A percentile compares a stretch with the other conserved stretches of the same genome.
These are phyloP conservation scores for Cladosporium sp. DNA, from an alignment of 2,329 filamentous ascomycete genomes.

Conservation along the genomic window DNA sequence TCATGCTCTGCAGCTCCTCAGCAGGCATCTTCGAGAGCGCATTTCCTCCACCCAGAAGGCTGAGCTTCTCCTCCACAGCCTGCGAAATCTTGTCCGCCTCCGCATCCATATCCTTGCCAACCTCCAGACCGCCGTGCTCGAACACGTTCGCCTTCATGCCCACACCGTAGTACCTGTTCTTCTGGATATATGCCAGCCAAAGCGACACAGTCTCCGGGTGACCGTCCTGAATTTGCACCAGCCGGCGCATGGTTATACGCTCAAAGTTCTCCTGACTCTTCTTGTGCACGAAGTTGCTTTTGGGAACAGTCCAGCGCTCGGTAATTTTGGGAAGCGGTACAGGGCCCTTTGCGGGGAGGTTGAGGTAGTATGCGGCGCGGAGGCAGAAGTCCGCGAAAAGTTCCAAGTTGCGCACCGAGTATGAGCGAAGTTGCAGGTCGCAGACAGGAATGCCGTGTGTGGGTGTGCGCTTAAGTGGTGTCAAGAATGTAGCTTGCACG, in stretches of 20 bases:
- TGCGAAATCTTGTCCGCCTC: conserved; percentile 28
- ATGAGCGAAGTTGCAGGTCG: conserved; percentile 90
- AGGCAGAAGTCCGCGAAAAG: conserved; percentile 94
- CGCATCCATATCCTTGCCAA: conserved; percentile 30
- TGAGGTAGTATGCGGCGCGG: conserved; percentile 89
- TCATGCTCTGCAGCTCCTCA: conserved; percentile 7
- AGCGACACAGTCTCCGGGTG: conserved; percentile 81
- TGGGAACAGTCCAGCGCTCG: conserved; percentile 91
- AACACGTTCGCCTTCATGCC: conserved; percentile 99
- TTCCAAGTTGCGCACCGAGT: conserved; percentile 81
- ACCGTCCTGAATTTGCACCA: conserved; percentile 91
- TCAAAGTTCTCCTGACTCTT: conserved; percentile 98
- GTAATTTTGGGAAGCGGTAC: conserved; percentile 79
- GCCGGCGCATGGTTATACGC: conserved; percentile 73
- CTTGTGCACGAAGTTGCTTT: conserved; percentile 88
- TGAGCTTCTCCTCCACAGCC: conserved; percentile 26
- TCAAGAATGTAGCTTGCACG: conserved; percentile 80
- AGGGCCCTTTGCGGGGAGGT: conserved; percentile 79
- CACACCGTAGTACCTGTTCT: conserved; percentile 91
- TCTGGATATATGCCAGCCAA: conserved; percentile 88
- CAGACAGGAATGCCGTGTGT: conserved; percentile 76
- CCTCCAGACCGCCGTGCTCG: conserved; percentile 63
- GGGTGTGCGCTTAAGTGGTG: conserved; percentile 70
- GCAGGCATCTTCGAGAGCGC: not conserved
- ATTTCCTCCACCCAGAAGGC: conserved; percentile 18